Conservation (phyloP, 2,329 filamentous ascomycete species). For the Penicillium sclerotigenum region DNA sequence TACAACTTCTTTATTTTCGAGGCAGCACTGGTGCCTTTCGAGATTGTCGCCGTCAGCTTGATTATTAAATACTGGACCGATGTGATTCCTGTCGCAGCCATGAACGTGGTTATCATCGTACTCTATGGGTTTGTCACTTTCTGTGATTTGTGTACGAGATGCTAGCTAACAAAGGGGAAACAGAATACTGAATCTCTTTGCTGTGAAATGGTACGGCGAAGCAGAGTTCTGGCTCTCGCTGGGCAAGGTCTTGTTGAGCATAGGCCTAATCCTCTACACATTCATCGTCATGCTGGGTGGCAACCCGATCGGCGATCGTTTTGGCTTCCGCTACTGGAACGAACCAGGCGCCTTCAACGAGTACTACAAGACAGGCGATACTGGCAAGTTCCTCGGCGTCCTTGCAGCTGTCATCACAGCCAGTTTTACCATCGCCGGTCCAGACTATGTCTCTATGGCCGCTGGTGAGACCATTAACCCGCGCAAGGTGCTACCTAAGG, state of each 20-base stretch:
- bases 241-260: constrained; percentile 68
- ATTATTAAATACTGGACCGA: constrained; percentile 52
- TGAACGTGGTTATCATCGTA: constrained; percentile 47
- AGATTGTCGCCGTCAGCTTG: constrained; percentile 51
- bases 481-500: constrained; percentile 65
- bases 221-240: constrained; percentile 72
- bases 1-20: constrained; percentile 55
- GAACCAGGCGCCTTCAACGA: constrained; percentile 68
- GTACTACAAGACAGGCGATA: constrained; percentile 59
- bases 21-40: constrained; percentile 51
- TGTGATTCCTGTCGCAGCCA: constrained; percentile 45
- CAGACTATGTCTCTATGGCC: constrained; percentile 63
- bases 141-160: neutral
- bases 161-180: neutral
- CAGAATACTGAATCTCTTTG: constrained; percentile 62
- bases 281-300: constrained; percentile 81
- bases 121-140: constrained; percentile 41
- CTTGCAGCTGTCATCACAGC: constrained; percentile 70
- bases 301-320: constrained; percentile 68
- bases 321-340: constrained; percentile 69
- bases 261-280: constrained; percentile 71
- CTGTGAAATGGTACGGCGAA: constrained; percentile 72
- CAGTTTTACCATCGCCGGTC: constrained; percentile 65
- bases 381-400: constrained; percentile 75
- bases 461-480: constrained; percentile 71